These are phyloP conservation scores for Aegle marmelos DNA, from an alignment of 345 rosid genomes.

Conservation along the genomic window DNA sequence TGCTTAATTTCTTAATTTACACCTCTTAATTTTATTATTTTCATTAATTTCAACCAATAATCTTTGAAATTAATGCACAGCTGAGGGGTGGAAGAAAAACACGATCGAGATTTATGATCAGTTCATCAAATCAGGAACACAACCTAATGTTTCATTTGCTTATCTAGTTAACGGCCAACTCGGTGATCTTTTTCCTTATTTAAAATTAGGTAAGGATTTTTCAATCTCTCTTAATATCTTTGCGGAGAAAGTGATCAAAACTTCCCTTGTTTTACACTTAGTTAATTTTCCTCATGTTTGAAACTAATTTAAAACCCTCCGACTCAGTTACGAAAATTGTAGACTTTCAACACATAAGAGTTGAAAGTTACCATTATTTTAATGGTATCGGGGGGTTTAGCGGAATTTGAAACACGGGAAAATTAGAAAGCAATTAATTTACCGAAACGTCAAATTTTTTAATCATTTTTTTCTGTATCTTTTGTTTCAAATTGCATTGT, in stretches of 20 bases:
- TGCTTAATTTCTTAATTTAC: neutral
- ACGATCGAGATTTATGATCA: slow-evolving; percentile 3
- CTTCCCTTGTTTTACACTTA: neutral
- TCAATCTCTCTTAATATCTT: neutral
- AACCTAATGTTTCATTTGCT: slow-evolving; percentile 29
- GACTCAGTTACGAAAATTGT: too few relatives aligned
- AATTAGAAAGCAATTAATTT: too few relatives aligned
- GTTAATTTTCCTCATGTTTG: neutral
- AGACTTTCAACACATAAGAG: too few relatives aligned
- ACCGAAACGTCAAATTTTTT: too few relatives aligned
- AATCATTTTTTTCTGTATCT: too few relatives aligned
- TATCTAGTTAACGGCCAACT: slow-evolving; percentile 38
- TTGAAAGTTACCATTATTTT: too few relatives aligned
- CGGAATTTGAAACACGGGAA: too few relatives aligned
- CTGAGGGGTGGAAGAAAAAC: slow-evolving; percentile 34
- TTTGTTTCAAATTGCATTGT: too few relatives aligned
- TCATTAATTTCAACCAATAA: slow-evolving; percentile 8
- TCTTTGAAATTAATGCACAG: too few relatives aligned
- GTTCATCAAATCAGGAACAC: slow-evolving; percentile 18
- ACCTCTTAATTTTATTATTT: neutral
- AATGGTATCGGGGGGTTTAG: too few relatives aligned
- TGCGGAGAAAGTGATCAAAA: neutral
- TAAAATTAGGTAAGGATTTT: slow-evolving; percentile 8
- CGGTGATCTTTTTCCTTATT: slow-evolving; percentile 36
- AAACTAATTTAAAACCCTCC: too few relatives aligned